A percentile compares a stretch with the other conserved stretches of the same genome.
phyloP scores from a whole-genome alignment of 2,329 filamentous ascomycete species.

The Drechslerella coelobrocha region DNA sequence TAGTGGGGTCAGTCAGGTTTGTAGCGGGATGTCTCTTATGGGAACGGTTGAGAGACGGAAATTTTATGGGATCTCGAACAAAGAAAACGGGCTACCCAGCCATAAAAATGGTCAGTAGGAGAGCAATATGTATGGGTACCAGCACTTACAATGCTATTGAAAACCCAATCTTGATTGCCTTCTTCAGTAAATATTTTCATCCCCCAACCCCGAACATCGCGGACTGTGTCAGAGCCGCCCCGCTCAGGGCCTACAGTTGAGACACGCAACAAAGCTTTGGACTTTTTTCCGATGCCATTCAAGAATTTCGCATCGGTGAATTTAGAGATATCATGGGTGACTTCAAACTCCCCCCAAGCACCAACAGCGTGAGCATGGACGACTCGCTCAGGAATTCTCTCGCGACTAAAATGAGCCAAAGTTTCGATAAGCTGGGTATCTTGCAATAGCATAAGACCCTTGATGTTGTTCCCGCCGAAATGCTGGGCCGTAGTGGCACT shows the following conservation, averaged over 20 bases:
- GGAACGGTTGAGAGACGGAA: constrained; percentile 61
- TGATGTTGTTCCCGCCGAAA: constrained; percentile 58
- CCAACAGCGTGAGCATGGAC: constrained; percentile 69
- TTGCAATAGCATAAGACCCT: constrained; percentile 58
- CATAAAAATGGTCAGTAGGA: background rate
- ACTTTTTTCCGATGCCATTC: constrained; percentile 64
- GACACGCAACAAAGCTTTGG: constrained; percentile 61
- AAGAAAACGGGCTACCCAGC: constrained; percentile 61
- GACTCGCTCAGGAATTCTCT: constrained; percentile 68
- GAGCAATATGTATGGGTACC: background rate
- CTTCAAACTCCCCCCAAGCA: constrained; percentile 67
- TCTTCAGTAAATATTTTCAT: constrained; percentile 65
- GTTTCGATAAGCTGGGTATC: constrained; percentile 70
- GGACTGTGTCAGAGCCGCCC: constrained; percentile 61
- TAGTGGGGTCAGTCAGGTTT: constrained; percentile 59
- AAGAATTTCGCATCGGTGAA: constrained; percentile 60
- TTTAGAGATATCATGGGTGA: constrained; percentile 67
- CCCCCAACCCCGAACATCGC: constrained; percentile 63
- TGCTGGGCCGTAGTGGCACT: constrained; percentile 54
- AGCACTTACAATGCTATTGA: constrained; percentile 57
- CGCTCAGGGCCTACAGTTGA: constrained; percentile 62
- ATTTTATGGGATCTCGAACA: constrained; percentile 62
- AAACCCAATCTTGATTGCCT: constrained; percentile 64
- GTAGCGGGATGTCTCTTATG: constrained; percentile 61
- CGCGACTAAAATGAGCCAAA: constrained; percentile 68